phyloP scores from a whole-genome alignment of 2,329 filamentous ascomycete species.

The Ilyonectria destructans region DNA sequence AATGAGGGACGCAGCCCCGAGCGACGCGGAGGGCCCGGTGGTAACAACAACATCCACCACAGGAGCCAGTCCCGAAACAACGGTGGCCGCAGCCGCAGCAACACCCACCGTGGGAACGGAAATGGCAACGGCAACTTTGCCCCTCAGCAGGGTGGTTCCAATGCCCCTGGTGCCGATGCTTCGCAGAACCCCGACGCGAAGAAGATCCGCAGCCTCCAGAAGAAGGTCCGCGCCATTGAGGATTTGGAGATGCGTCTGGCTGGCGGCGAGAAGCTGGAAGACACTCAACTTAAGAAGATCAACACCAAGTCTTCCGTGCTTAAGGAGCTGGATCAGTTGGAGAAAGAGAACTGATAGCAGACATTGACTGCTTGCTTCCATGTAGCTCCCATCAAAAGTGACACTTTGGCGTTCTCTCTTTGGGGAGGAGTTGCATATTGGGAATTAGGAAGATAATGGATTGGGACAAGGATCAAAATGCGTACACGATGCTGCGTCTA shows the following conservation, averaged over 20 bases:
- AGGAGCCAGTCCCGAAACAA: constrained; percentile 73
- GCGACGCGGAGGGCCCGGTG: constrained; percentile 66
- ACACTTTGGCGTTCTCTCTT: background rate
- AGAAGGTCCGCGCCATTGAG: constrained; percentile 98
- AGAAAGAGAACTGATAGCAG: constrained; percentile 48
- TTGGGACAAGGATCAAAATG: constrained; percentile 7
- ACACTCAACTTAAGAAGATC: constrained; percentile 99
- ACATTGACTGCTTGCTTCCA: background rate
- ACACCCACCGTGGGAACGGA: constrained; percentile 60
- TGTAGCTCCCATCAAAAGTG: background rate
- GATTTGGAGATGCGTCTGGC: constrained; percentile 98
- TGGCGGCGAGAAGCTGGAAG: constrained; percentile 95
- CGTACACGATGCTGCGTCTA: constrained; percentile 13
- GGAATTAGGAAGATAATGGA: constrained; percentile 27
- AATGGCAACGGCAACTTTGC: constrained; percentile 46
- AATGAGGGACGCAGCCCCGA: constrained; percentile 77
- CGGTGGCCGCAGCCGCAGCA: constrained; percentile 66
- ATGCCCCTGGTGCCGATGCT: constrained; percentile 65
- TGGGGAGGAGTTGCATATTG: background rate
- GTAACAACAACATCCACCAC: constrained; percentile 48
- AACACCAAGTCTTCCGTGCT: constrained; percentile 87
- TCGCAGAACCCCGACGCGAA: constrained; percentile 85
- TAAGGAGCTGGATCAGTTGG: constrained; percentile 82
- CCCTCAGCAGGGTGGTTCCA: constrained; percentile 44
- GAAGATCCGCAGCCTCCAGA: constrained; percentile 93